Conservation (phyloP, 108 stramenopile genomes). For the Epithemia pelagica region DNA sequence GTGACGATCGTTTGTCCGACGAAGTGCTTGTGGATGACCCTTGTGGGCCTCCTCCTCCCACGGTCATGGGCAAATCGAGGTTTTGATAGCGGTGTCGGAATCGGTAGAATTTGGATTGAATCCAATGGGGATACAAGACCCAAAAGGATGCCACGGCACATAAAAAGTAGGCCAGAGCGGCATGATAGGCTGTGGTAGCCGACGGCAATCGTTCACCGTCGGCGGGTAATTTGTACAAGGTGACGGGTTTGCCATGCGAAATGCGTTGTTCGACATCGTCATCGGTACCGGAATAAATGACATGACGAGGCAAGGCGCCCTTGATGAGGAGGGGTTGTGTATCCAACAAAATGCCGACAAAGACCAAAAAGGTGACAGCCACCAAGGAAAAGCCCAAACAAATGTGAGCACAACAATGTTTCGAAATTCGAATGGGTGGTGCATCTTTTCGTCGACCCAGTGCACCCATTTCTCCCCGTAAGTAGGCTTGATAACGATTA, state of each 20-base stretch:
- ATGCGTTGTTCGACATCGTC: neutral
- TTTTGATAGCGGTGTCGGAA: conserved; percentile 20
- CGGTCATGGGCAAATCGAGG: conserved; percentile 4
- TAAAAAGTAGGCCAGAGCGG: conserved; percentile 25
- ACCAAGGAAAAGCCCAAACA: conserved; percentile 26
- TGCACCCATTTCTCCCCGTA: neutral
- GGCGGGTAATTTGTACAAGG: neutral
- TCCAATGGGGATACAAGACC: conserved; percentile 14
- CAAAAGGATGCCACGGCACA: conserved; percentile 16
- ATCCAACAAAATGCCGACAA: conserved; percentile 35
- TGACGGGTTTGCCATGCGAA: conserved; percentile 1
- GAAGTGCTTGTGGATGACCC: neutral
- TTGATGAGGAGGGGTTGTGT: conserved; percentile 33
- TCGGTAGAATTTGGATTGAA: conserved; percentile 5
- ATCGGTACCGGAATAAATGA: conserved; percentile 11
- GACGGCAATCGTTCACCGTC: conserved; percentile 22
- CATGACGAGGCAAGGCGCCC: conserved; percentile 22
- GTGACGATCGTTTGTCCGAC: neutral
- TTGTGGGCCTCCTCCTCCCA: neutral
- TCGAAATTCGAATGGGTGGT: neutral
- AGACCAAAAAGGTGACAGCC: conserved; percentile 24
- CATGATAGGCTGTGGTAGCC: conserved; percentile 30
- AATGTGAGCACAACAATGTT: conserved; percentile 21
- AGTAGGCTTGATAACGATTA: neutral
- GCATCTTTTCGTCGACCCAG: neutral